A percentile compares a stretch with the other conserved stretches of the same genome.
phyloP scores from a whole-genome alignment of 2,329 filamentous ascomycete species.

The Colletotrichum sp. region DNA sequence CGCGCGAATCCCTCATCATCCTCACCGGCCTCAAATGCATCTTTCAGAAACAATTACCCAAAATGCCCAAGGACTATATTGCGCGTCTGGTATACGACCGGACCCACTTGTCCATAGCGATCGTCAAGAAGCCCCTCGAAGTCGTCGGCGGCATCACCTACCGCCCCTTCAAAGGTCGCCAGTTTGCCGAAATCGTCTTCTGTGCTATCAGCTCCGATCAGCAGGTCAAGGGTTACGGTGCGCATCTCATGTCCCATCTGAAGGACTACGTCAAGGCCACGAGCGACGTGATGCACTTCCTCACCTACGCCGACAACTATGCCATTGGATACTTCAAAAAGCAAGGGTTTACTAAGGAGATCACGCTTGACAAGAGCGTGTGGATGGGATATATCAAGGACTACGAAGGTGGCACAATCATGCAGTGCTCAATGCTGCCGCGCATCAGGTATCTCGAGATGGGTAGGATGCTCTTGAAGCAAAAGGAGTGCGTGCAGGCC shows the following conservation, averaged over 20 bases:
- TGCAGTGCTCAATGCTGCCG: slow-evolving; percentile 98
- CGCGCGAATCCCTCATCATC: slow-evolving; percentile 88
- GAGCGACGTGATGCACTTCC: slow-evolving; percentile 96
- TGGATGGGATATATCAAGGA: slow-evolving; percentile 99
- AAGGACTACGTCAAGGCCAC: slow-evolving; percentile 99
- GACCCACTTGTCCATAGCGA: slow-evolving; percentile 94
- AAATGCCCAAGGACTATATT: slow-evolving; percentile 99
- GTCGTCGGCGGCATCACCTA: slow-evolving; percentile 98
- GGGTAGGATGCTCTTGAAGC: slow-evolving; percentile 93
- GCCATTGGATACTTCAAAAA: slow-evolving; percentile 99
- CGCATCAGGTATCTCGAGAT: slow-evolving; percentile 93
- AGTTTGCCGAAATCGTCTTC: slow-evolving; percentile 98
- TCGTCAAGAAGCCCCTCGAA: slow-evolving; percentile 94
- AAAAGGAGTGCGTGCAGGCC: slow-evolving; percentile 92
- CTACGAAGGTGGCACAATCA: slow-evolving; percentile 98
- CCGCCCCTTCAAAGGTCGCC: slow-evolving; percentile 87
- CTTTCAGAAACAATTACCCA: slow-evolving; percentile 97
- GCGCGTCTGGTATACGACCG: slow-evolving; percentile 96
- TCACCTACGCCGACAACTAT: slow-evolving; percentile 98
- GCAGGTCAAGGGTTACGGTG: slow-evolving; percentile 98
- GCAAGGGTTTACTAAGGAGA: slow-evolving; percentile 98
- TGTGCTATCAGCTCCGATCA: slow-evolving; percentile 97
- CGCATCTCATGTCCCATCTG: slow-evolving; percentile 96
- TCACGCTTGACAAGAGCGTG: slow-evolving; percentile 84
- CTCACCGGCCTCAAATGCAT: slow-evolving; percentile 96